Evolutionary conservation across 495 filamentous ascomycete species (phyloP), one percentile per base, ranked within the genome.

Genomic region (Aspergillus bridgeri): DNA sequence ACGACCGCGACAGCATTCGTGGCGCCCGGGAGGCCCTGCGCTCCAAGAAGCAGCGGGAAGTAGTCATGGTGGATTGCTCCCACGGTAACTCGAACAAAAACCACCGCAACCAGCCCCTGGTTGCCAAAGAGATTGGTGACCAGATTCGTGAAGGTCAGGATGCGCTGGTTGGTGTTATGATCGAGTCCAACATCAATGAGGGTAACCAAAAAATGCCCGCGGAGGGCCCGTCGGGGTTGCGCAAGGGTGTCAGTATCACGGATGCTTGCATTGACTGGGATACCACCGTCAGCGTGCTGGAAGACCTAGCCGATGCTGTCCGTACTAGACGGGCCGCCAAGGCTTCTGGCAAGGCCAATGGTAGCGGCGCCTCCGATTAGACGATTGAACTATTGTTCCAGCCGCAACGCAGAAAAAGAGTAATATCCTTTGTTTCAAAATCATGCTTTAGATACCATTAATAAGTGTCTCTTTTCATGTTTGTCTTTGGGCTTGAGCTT

Each of bases 201-300:
- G 94, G 94, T 66, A 81, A 88, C 79, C 94, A 98, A 74, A 96
- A 96, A 75, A 90, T 96, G 9, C 91, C 94, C 2, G 65, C 85
- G 18, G 92, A 91, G 68, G 93, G 93, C 20, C 89, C 87, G 9
- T 71, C 82, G 0, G 89, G 75, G 25, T 78, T 98, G 42, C 89
- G 90, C 78, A 91, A 90, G 78, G 94, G 94, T 65, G 91, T 98
- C 62, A 91, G 87, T 72, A 98, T 98, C 72, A 98, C 94, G 1
- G 94, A 98, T 71, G 94, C 95, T 46, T 98, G 94, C 75, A 96
- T 98, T 64, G 80, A 91, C 78, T 98, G 94, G 94, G 89, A 95
- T 43, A 79, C 76, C 42, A 98, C 94, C 0, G 87, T 96, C 49
- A 78, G 84, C 4, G 89, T 94, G 1, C 81, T 98, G n/a, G 86